Evolutionary conservation across 768 basidiomycete genomes (phyloP), one percentile per base, ranked within the genome.

Genomic region (Astraeus odoratus): DNA sequence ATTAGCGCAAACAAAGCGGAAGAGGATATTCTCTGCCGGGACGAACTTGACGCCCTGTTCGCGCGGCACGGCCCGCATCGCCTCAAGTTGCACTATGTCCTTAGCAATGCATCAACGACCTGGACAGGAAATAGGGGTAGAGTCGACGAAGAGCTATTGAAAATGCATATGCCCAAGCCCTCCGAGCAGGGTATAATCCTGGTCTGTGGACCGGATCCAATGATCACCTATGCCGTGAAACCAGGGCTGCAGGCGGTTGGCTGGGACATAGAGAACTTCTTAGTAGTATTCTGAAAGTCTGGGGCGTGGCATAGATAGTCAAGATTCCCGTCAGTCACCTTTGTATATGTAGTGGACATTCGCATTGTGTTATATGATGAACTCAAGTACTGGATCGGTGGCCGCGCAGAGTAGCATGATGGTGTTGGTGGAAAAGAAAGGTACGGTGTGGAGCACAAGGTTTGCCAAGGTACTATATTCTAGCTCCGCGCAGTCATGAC

Each of bases 11-110:
- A 81, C 56, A 66, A 66, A 24, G 65, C 64, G 13, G 62, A 68
- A 22, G 60, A 62, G 8, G 78, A 81, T 51, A 81, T 81, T 42
- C 64, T 80, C 23, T 74, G 70, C 47, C 64, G 67, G 8, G 60
- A 67, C 8, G 76, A 78, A 40, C 68, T 81, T 2, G 74, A 79
- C 44, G 42, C 42, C 0, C 54, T 77, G 8, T 57, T 51, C 2
- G 44, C 49, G 16, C 33, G 39, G 16, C 56, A 70, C 22, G 61
- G 59, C 7, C 44, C 47, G 8, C 34, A 47, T 12, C 66, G 71
- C 5, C 65, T 73, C 50, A 55, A 53, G 19, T 51, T 78, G 33
- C 71, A 73, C 48, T 67, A 79, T 52, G 68, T 71, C 19, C 63
- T 81, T 19, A 65, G 52, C 1, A 22, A 31, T 1, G 48, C 49